Percentiles rank a stretch among this genome's conserved stretches.
Evolutionary conservation across 768 basidiomycete species (phyloP).

Genomic region (Auricularia auricula-judae): DNA sequence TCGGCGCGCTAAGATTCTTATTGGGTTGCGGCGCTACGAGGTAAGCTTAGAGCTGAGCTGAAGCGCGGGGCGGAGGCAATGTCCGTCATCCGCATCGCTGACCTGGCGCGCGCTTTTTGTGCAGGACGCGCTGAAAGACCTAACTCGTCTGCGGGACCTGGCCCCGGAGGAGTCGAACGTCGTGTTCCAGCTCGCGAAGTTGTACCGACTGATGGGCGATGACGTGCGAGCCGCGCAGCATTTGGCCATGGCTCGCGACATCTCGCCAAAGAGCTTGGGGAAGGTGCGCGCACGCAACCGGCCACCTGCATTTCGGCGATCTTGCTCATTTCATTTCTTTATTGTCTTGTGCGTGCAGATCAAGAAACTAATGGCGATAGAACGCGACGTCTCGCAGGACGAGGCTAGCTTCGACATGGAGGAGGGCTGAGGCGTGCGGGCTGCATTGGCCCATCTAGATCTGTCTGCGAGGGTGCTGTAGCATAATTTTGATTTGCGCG

Average conservation of each 20-base stretch:
- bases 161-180: conserved; percentile 97
- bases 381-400: conserved; percentile 34
- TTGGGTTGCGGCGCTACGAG: conserved; percentile 71
- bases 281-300: conserved; percentile 29
- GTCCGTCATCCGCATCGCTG: not conserved
- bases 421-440: not conserved
- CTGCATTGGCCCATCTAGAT: not conserved
- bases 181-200: conserved; percentile 88
- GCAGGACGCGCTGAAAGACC: conserved; percentile 71
- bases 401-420: conserved; percentile 1
- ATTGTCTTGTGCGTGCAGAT: conserved; percentile 25
- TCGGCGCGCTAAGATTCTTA: conserved; percentile 84
- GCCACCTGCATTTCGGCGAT: not conserved
- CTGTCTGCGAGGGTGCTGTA: not conserved
- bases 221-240: conserved; percentile 69
- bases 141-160: conserved; percentile 66
- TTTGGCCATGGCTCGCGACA: conserved; percentile 85
- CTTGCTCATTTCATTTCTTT: not conserved
- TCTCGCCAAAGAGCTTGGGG: conserved; percentile 80
- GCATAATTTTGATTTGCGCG: not conserved
- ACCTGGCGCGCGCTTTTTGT: conserved; percentile 16
- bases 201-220: conserved; percentile 75
- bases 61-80: not conserved
- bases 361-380: conserved; percentile 64
- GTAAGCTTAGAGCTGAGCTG: conserved; percentile 30